Conservation (phyloP, 805 yeast genomes). For the Clavispora asparagi region DNA sequence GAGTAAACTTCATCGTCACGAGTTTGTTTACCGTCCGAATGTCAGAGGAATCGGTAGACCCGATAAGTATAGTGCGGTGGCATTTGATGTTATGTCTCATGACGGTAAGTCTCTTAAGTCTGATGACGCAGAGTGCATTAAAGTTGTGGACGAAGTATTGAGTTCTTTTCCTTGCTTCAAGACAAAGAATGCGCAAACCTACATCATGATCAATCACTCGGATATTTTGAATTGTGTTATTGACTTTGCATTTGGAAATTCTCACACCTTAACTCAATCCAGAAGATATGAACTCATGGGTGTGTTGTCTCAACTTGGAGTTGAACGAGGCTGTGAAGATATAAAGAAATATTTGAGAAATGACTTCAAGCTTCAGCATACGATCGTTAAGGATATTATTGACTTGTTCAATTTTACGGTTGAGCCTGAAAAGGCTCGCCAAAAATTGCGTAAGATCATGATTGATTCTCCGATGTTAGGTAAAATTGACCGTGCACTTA, state of each 20-base stretch:
- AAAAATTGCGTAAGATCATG: constrained; percentile 63
- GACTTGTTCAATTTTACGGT: constrained; percentile 67
- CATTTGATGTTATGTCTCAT: constrained; percentile 74
- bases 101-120: constrained; percentile 19
- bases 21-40: constrained; percentile 72
- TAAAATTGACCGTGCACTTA: constrained; percentile 58
- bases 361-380: constrained; percentile 72
- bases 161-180: constrained; percentile 63
- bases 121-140: constrained; percentile 80
- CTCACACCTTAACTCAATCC: constrained; percentile 58
- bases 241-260: constrained; percentile 62
- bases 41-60: constrained; percentile 62
- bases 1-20: constrained; percentile 67
- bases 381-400: constrained; percentile 76
- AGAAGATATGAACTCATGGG: constrained; percentile 65
- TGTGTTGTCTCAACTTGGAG: constrained; percentile 71
- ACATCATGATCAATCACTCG: constrained; percentile 71
- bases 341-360: constrained; percentile 36
- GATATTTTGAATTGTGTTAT: constrained; percentile 67
- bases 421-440: constrained; percentile 60
- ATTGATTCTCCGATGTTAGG: constrained; percentile 62
- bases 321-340: constrained; percentile 59
- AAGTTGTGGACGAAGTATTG: constrained; percentile 72
- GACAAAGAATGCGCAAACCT: constrained; percentile 40
- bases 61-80: constrained; percentile 71